phyloP scores from a whole-genome alignment of 805 yeast genomes.

The Cephaloascus albidus region DNA sequence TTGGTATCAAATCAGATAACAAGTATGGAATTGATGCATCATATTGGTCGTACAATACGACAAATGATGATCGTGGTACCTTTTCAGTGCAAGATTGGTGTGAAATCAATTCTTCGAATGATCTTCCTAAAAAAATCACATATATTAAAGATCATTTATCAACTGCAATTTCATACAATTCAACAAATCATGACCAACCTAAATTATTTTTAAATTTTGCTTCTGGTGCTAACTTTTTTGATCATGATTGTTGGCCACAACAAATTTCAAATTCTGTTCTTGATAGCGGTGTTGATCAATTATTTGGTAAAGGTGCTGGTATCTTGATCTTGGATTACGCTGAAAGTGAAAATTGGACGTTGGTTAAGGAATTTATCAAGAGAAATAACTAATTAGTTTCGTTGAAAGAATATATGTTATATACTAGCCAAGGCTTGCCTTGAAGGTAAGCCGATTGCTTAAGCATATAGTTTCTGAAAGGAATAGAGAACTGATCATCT shows the following conservation, averaged over 20 bases:
- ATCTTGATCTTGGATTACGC: constrained; percentile 61
- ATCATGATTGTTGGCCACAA: constrained; percentile 68
- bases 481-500: too few relatives aligned
- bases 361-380: constrained; percentile 40
- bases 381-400: constrained; percentile 38
- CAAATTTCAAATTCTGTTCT: constrained; percentile 46
- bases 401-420: too few relatives aligned
- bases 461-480: too few relatives aligned
- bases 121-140: constrained; percentile 44
- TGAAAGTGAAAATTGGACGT: constrained; percentile 52
- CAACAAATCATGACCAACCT: constrained; percentile 30
- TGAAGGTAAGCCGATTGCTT: too few relatives aligned
- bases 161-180: constrained; percentile 41
- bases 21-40: constrained; percentile 60
- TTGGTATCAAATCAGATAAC: constrained; percentile 46
- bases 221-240: constrained; percentile 65
- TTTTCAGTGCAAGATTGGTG: constrained; percentile 69
- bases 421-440: too few relatives aligned
- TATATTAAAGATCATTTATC: constrained; percentile 48
- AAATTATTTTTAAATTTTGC: constrained; percentile 66
- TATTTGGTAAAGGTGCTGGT: constrained; percentile 50
- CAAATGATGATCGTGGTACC: constrained; percentile 53
- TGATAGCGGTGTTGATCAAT: constrained; percentile 31
- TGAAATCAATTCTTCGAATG: constrained; percentile 44
- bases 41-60: constrained; percentile 57